These are phyloP conservation scores for Amaranthus cruentus DNA, from an alignment of 148 eudicot genomes.

Conservation along the genomic window DNA sequence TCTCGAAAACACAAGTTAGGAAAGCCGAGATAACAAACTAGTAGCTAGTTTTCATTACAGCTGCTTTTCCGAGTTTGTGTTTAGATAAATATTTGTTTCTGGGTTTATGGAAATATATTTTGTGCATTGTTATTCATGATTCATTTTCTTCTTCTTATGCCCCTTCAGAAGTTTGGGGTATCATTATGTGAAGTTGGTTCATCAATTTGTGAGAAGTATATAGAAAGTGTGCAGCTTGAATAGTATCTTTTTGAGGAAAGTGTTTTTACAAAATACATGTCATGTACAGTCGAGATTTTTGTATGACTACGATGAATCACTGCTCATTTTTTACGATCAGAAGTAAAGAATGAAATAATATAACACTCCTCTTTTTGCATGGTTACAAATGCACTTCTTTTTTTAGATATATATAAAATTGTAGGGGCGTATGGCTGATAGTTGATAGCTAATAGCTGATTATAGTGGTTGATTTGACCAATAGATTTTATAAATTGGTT, in stretches of 20 bases:
- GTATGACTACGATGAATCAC: conserved; percentile 19
- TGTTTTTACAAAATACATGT: conserved; percentile 13
- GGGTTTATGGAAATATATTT: conserved; percentile 24
- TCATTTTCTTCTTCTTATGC: conserved; percentile 21
- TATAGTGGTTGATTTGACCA: too few species aligned
- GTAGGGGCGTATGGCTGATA: too few species aligned
- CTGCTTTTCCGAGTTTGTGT: conserved; percentile 20
- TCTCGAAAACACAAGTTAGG: conserved; percentile 46
- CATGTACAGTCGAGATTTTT: conserved; percentile 34
- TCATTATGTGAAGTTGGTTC: conserved; percentile 8
- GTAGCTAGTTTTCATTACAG: conserved; percentile 6
- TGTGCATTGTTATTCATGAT: conserved; percentile 25
- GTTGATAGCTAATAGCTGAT: too few species aligned
- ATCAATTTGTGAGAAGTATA: conserved; percentile 21
- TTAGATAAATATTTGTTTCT: conserved; percentile 19
- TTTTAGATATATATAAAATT: too few species aligned
- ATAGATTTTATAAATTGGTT: too few species aligned
- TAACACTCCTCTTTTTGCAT: neutral
- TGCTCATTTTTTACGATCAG: conserved; percentile 11
- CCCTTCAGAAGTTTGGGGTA: conserved; percentile 17
- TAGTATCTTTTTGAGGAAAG: conserved; percentile 23
- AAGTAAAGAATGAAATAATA: conserved; percentile 13
- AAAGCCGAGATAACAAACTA: conserved; percentile 15
- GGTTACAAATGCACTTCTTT: too few species aligned
- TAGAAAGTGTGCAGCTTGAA: conserved; percentile 27